Conservation (phyloP, 257 asterid species). For the Agastache rugosa region DNA sequence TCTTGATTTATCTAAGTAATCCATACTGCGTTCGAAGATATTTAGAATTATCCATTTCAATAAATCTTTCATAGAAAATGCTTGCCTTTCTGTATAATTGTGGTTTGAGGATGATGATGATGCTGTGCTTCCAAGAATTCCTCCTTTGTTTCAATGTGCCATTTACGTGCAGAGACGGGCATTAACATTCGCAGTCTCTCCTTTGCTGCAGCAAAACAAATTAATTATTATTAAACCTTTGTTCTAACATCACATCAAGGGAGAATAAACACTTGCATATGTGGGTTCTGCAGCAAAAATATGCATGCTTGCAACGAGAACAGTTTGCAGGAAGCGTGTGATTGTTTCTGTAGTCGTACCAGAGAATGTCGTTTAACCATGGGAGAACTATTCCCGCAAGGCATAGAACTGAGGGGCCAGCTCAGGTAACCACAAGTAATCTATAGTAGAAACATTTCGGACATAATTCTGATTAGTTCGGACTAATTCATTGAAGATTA, state of each 20-base stretch:
- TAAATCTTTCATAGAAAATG: not conserved
- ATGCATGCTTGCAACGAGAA: too few species aligned
- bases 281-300: too few species aligned
- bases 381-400: conserved; percentile 48
- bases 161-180: conserved; percentile 4
- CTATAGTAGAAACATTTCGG: conserved; percentile 79
- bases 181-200: conserved; percentile 9
- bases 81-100: conserved; percentile 1
- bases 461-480: conserved; percentile 74
- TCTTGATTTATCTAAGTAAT: not conserved
- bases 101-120: conserved; percentile 7
- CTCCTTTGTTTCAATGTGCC: not conserved
- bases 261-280: too few species aligned
- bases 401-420: conserved; percentile 84
- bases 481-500: conserved; percentile 78
- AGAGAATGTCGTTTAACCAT: not conserved
- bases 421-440: conserved; percentile 88
- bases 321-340: not conserved
- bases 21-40: not conserved
- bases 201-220: conserved; percentile 28
- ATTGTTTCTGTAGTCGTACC: conserved; percentile 35
- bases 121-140: conserved; percentile 15
- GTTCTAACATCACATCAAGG: not conserved
- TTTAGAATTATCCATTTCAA: not conserved
- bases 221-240: not conserved